Evolutionary conservation across 208 protist genomes (phyloP).

Genomic region (Endotrypanum monterogeii): DNA sequence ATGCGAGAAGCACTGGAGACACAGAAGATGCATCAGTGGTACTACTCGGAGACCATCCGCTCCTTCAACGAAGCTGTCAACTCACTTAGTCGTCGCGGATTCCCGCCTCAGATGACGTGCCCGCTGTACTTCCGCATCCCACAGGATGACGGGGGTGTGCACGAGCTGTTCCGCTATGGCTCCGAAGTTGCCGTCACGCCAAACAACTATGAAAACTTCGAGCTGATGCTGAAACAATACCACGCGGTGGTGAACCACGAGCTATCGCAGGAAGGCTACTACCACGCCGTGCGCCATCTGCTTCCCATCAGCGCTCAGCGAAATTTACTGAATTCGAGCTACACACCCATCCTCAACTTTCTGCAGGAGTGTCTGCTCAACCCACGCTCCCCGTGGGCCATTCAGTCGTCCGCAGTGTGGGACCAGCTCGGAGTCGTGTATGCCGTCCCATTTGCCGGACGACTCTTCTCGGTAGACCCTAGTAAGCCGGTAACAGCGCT

Average conservation of each 20-base stretch:
- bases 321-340: conserved; percentile 43
- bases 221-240: conserved; percentile 33
- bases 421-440: conserved; percentile 47
- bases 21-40: conserved; percentile 32
- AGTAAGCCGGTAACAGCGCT: conserved; percentile 12
- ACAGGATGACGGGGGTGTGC: conserved; percentile 39
- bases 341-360: conserved; percentile 41
- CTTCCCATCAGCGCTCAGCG: conserved; percentile 41
- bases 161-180: conserved; percentile 66
- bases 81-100: conserved; percentile 26
- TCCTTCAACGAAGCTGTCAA: conserved; percentile 31
- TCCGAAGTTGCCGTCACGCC: conserved; percentile 47
- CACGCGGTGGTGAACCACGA: conserved; percentile 19
- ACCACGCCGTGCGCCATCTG: conserved; percentile 18
- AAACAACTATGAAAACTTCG: conserved; percentile 55
- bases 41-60: conserved; percentile 30
- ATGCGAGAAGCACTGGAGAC: conserved; percentile 29
- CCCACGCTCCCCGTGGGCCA: conserved; percentile 43
- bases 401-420: conserved; percentile 45
- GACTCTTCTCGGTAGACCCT: conserved; percentile 41
- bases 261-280: conserved; percentile 26
- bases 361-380: conserved; percentile 46
- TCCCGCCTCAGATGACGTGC: conserved; percentile 33
- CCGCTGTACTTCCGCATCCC: conserved; percentile 58
- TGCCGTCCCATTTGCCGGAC: conserved; percentile 47